Evolutionary conservation across 371 early-diverging fungal genomes (phyloP).

Genomic region (Entomophthora muscae): DNA sequence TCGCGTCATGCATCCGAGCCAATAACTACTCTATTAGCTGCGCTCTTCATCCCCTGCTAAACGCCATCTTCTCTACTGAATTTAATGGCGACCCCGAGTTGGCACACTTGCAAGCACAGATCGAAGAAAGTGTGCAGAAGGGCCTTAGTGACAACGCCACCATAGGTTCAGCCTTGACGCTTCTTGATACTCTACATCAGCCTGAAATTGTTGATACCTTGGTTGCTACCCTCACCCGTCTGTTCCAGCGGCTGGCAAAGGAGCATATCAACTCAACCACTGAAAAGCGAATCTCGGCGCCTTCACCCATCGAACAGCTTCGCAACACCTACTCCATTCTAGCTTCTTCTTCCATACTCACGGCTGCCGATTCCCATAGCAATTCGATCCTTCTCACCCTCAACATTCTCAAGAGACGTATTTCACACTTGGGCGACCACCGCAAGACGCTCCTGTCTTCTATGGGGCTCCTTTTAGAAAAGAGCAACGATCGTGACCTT

Average conservation of each 20-base stretch:
- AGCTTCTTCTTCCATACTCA: neutral
- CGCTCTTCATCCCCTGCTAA: constrained; percentile 45
- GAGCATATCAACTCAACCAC: constrained; percentile 26
- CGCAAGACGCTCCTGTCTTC: constrained; percentile 68
- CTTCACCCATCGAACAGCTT: constrained; percentile 4
- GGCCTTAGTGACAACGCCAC: constrained; percentile 25
- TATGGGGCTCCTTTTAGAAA: constrained; percentile 67
- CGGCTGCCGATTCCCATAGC: constrained; percentile 26
- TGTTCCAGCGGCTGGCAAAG: constrained; percentile 64
- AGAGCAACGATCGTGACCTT: constrained; percentile 50
- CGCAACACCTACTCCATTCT: constrained; percentile 17
- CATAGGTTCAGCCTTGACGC: constrained; percentile 42
- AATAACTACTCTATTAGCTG: constrained; percentile 42
- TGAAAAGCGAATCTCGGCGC: constrained; percentile 4
- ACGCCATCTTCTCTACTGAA: constrained; percentile 22
- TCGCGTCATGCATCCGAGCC: constrained; percentile 46
- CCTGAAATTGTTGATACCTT: constrained; percentile 49
- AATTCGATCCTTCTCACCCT: constrained; percentile 47
- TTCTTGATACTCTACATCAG: constrained; percentile 49
- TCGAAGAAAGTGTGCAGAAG: constrained; percentile 20
- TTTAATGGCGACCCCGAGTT: neutral
- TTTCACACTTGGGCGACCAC: constrained; percentile 69
- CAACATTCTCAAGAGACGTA: constrained; percentile 51
- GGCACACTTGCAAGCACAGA: constrained; percentile 17
- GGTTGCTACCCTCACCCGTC: constrained; percentile 58